These are phyloP conservation scores for Cladosporium colombiae DNA, from an alignment of 2,329 filamentous ascomycete species.

Conservation along the genomic window DNA sequence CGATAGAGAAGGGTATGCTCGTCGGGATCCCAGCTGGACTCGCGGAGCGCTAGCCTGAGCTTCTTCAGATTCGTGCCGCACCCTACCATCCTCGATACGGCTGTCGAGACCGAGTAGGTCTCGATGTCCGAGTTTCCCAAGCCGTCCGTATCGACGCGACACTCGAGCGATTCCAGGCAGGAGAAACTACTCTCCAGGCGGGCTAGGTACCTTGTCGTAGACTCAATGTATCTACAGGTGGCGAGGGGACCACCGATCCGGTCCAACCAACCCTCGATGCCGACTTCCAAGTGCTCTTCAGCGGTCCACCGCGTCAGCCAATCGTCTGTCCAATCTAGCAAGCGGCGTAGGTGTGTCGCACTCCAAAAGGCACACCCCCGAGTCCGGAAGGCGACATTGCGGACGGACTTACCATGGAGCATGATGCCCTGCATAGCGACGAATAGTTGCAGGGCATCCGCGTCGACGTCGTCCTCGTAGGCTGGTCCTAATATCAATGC, in stretches of 20 bases:
- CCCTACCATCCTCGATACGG: conserved; percentile 2
- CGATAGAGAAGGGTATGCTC: conserved; percentile 6
- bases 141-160: conserved; percentile 2
- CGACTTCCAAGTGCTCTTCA: conserved; percentile 5
- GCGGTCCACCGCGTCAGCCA: conserved; percentile 1
- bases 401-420: background rate
- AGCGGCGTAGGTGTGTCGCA: conserved; percentile 5
- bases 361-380: conserved; percentile 1
- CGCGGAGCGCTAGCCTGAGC: background rate
- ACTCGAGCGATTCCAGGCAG: conserved; percentile 9
- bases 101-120: background rate
- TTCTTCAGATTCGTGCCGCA: conserved; percentile 8
- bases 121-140: background rate
- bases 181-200: conserved; percentile 6
- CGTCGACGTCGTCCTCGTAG: conserved; percentile 7
- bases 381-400: background rate
- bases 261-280: conserved; percentile 6
- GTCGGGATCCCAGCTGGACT: conserved; percentile 7
- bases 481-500: conserved; percentile 2
- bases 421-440: conserved; percentile 5
- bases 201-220: conserved; percentile 4
- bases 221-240: conserved; percentile 2
- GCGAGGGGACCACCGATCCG: conserved; percentile 2
- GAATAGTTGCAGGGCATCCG: conserved; percentile 3
- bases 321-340: conserved; percentile 2